Evolutionary conservation across 768 basidiomycete genomes (phyloP).

Genomic region (Collybia mongolica): DNA sequence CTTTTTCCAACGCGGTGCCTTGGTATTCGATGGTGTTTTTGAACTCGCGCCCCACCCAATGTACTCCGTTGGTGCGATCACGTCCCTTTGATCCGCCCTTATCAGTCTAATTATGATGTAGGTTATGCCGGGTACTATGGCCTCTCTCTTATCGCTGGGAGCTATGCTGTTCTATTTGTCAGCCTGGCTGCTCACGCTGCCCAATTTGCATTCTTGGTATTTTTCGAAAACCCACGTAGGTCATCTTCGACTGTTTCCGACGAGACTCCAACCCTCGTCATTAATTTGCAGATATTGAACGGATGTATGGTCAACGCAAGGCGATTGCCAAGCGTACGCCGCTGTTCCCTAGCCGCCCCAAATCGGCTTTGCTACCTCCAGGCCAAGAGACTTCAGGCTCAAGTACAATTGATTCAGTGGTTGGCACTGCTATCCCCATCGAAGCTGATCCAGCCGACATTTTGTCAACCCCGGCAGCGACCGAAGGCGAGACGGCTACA

Average conservation of each 20-base stretch:
- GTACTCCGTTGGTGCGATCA: conserved; percentile 76
- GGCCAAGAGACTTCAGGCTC: conserved; percentile 1
- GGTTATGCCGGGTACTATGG: conserved; percentile 99
- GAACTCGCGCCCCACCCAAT: conserved; percentile 93
- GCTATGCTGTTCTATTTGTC: conserved; percentile 88
- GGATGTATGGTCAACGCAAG: conserved; percentile 91
- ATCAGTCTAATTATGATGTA: conserved; percentile 22
- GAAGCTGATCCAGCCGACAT: conserved; percentile 25
- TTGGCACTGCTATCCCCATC: conserved; percentile 11
- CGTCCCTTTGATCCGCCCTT: conserved; percentile 11
- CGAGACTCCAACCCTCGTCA: neutral
- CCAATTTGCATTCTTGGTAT: conserved; percentile 93
- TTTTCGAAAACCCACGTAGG: conserved; percentile 97
- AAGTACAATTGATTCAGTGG: conserved; percentile 15
- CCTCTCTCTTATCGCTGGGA: conserved; percentile 85
- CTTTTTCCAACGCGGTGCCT: conserved; percentile 88
- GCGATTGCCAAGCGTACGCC: conserved; percentile 85
- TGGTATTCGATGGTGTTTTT: conserved; percentile 98
- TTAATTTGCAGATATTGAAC: conserved; percentile 71
- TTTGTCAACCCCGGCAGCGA: conserved; percentile 58
- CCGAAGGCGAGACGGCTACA: conserved; percentile 72
- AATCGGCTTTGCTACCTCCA: neutral
- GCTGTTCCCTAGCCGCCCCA: conserved; percentile 27
- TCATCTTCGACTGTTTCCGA: conserved; percentile 6
- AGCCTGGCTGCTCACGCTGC: conserved; percentile 94